A percentile compares a stretch with the other conserved stretches of the same genome.
These are phyloP conservation scores for Serendipita indica DNA, from an alignment of 768 basidiomycete genomes.

Conservation along the genomic window DNA sequence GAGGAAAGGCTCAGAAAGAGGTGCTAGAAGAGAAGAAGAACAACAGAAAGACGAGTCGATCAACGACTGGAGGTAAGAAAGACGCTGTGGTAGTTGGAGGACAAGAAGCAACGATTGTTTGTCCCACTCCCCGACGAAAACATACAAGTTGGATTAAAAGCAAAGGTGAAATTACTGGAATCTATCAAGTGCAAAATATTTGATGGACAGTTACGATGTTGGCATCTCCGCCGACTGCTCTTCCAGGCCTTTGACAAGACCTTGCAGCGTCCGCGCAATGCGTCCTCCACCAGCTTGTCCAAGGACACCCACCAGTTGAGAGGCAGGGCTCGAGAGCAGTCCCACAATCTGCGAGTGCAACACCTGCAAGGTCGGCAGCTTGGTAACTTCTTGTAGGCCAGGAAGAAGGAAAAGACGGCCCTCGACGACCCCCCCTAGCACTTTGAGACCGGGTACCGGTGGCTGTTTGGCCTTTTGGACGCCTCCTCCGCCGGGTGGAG, in stretches of 20 bases:
- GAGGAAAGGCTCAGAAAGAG: too few relatives aligned
- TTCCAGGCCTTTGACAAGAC: constrained; percentile 53
- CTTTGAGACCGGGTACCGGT: constrained; percentile 47
- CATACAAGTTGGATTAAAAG: background rate
- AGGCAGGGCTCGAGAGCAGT: constrained; percentile 56
- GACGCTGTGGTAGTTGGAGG: background rate
- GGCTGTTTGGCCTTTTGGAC: constrained; percentile 28
- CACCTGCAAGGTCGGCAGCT: constrained; percentile 63
- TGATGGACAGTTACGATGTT: background rate
- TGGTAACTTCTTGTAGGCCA: constrained; percentile 46
- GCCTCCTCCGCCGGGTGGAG: constrained; percentile 53
- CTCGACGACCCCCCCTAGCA: constrained; percentile 72
- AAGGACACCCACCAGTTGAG: constrained; percentile 56
- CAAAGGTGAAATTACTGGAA: background rate
- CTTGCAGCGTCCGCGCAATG: constrained; percentile 58
- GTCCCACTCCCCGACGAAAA: background rate
- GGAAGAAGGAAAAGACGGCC: constrained; percentile 48
- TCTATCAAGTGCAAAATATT: background rate
- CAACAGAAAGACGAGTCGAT: background rate
- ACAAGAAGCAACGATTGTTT: too few relatives aligned
- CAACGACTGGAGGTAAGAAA: background rate
- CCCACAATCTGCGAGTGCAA: constrained; percentile 76
- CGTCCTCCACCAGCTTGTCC: constrained; percentile 54
- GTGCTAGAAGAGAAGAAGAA: background rate
- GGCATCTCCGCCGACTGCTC: constrained; percentile 20